phyloP scores from a whole-genome alignment of 441 rosid species.

The Erodium texanum region DNA sequence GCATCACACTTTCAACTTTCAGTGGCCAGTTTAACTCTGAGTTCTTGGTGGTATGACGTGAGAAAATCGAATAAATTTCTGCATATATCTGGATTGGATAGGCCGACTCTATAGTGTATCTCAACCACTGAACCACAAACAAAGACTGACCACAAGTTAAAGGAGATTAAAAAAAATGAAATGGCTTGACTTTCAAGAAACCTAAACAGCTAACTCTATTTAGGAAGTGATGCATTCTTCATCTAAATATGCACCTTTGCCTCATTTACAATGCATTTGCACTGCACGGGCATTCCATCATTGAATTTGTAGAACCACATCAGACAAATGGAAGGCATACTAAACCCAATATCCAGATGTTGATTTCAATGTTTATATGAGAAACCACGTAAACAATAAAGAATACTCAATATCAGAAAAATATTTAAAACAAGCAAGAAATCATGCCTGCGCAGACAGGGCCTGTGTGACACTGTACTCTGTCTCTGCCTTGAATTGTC shows the following conservation, averaged over 20 bases:
- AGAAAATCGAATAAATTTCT: too few species aligned
- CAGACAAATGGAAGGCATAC: neutral
- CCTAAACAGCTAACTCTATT: neutral
- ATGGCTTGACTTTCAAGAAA: neutral
- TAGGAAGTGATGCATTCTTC: neutral
- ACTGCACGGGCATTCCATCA: neutral
- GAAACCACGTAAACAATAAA: neutral
- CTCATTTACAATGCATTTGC: neutral
- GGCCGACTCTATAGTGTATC: too few species aligned
- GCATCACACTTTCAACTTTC: too few species aligned
- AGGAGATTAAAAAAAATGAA: neutral
- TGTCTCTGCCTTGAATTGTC: conserved; percentile 89
- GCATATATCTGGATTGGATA: too few species aligned
- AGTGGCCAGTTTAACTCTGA: too few species aligned
- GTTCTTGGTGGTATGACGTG: too few species aligned
- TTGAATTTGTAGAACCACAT: neutral
- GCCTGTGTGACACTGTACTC: conserved; percentile 91
- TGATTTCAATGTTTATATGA: neutral
- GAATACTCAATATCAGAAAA: neutral
- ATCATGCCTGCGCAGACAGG: conserved; percentile 85
- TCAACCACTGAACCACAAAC: too few species aligned
- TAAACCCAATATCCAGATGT: neutral
- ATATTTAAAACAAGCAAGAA: neutral
- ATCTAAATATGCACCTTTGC: neutral
- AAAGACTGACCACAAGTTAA: too few species aligned